A percentile compares a stretch with the other conserved stretches of the same genome.
Conservation (phyloP, 768 basidiomycete species). For the Candolleomyces eurysporus region DNA sequence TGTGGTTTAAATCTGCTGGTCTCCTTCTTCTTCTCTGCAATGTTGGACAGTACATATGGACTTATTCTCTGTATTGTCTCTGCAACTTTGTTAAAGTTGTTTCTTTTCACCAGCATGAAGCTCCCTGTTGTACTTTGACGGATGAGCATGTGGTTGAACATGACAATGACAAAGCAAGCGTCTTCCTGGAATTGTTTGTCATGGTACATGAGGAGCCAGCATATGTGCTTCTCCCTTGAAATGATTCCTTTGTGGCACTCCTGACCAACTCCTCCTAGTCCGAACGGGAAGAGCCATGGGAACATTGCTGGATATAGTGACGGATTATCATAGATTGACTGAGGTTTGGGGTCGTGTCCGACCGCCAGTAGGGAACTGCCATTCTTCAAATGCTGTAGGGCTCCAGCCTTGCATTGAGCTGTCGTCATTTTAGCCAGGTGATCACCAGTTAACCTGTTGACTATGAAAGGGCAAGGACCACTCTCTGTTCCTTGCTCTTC, state of each 20-base stretch:
- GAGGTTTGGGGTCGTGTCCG: background rate
- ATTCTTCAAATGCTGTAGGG: background rate
- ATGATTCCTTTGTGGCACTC: background rate
- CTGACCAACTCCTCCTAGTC: constrained; percentile 27
- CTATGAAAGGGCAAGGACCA: constrained; percentile 35
- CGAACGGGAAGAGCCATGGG: constrained; percentile 40
- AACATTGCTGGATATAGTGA: constrained; percentile 34
- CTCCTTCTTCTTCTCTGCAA: constrained; percentile 18
- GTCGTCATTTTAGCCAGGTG: background rate
- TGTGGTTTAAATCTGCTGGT: constrained; percentile 22
- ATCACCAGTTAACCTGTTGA: constrained; percentile 32
- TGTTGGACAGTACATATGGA: constrained; percentile 13
- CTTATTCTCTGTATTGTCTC: constrained; percentile 20
- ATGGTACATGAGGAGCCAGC: constrained; percentile 22
- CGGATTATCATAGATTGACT: constrained; percentile 26
- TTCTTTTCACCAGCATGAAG: constrained; percentile 24
- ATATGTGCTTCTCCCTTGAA: background rate
- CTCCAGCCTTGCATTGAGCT: background rate
- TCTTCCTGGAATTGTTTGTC: constrained; percentile 39
- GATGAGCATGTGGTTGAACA: constrained; percentile 40
- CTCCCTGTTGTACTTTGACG: constrained; percentile 22
- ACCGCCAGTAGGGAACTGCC: background rate
- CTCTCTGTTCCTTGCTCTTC: constrained; percentile 25
- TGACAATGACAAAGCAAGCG: constrained; percentile 32
- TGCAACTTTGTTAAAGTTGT: constrained; percentile 23